Evolutionary conservation across 2,329 filamentous ascomycete genomes (phyloP).

Genomic region (Tolypocladium endophyticum): DNA sequence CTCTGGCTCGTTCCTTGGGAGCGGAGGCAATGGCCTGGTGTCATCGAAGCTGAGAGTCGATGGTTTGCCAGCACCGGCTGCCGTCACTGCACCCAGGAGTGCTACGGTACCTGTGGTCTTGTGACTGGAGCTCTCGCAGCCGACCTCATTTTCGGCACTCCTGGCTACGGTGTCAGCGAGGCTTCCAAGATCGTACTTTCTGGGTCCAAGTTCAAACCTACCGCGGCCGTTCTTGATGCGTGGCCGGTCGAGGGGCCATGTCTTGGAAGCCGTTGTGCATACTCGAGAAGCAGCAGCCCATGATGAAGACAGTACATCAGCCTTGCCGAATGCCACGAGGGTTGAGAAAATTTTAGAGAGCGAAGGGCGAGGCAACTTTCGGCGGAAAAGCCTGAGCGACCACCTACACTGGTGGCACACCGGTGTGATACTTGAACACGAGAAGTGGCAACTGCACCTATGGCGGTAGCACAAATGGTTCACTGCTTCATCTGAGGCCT

Average conservation of each 20-base stretch:
- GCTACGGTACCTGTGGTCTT: not conserved
- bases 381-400: not conserved
- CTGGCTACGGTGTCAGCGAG: not conserved
- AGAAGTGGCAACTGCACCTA: not conserved
- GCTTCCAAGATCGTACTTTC: not conserved
- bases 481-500: not conserved
- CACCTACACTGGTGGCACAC: not conserved
- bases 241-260: conserved; percentile 3
- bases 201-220: not conserved
- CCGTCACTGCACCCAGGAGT: not conserved
- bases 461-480: not conserved
- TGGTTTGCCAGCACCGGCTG: not conserved
- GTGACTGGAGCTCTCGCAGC: not conserved
- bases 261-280: conserved; percentile 5
- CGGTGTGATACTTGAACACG: not conserved
- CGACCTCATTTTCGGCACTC: not conserved
- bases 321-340: not conserved
- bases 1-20: not conserved
- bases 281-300: conserved; percentile 4
- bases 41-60: not conserved
- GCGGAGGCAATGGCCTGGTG: not conserved
- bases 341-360: too few species aligned
- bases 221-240: not conserved
- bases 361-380: not conserved
- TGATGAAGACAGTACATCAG: not conserved